Percentiles rank a stretch among this genome's conserved stretches.
phyloP scores from a whole-genome alignment of 768 basidiomycete species.

The Rhodotorula diobovata region DNA sequence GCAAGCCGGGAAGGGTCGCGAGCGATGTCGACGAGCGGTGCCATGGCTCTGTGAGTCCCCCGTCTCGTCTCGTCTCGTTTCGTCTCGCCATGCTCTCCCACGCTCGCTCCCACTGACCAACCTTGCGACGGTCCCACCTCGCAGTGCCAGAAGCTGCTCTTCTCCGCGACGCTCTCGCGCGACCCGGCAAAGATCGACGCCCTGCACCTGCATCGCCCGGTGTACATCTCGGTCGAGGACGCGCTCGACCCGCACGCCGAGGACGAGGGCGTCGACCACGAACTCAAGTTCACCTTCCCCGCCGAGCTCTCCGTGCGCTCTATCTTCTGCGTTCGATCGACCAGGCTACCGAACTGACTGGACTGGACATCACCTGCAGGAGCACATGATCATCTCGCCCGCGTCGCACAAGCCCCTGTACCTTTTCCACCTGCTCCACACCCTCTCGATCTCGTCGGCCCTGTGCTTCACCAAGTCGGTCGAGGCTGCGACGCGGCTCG shows the following conservation, averaged over 20 bases:
- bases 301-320: conserved; percentile 62
- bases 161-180: conserved; percentile 89
- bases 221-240: conserved; percentile 80
- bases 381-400: conserved; percentile 78
- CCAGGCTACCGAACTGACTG: background rate
- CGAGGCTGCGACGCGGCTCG: conserved; percentile 78
- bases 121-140: background rate
- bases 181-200: conserved; percentile 90
- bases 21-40: conserved; percentile 57
- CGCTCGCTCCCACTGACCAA: no score
- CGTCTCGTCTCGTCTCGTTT: background rate
- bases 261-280: conserved; percentile 56
- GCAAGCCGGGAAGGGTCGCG: conserved; percentile 49
- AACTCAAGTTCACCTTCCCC: conserved; percentile 60
- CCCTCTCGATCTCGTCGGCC: conserved; percentile 60
- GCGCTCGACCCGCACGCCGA: conserved; percentile 49
- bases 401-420: conserved; percentile 78
- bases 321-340: background rate
- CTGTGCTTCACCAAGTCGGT: conserved; percentile 96
- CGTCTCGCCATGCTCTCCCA: background rate
- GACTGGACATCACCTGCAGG: conserved; percentile 52
- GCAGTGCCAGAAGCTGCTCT: conserved; percentile 84
- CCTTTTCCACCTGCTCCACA: conserved; percentile 77
- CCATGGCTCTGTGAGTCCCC: conserved; percentile 14
- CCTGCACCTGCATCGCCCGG: conserved; percentile 68